These are phyloP conservation scores for Noccaea caerulescens DNA, from an alignment of 345 rosid genomes.

Conservation along the genomic window DNA sequence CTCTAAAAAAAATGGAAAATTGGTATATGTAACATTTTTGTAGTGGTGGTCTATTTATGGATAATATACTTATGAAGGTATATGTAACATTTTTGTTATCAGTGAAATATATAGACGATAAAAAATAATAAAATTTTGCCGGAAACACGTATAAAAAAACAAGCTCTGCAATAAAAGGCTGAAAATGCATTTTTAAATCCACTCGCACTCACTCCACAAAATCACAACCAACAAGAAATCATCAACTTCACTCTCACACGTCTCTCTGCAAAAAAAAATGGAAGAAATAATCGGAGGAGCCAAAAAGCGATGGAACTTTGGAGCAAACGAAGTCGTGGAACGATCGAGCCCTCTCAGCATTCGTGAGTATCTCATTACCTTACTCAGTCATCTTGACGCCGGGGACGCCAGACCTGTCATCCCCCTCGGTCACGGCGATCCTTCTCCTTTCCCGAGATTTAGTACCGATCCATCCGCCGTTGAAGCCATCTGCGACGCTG, in stretches of 20 bases:
- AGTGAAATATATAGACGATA: too few species aligned
- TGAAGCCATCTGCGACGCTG: conserved; percentile 36
- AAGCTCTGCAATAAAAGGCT: too few species aligned
- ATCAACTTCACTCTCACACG: not conserved
- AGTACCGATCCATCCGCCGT: conserved; percentile 36
- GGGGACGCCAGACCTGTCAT: conserved; percentile 11
- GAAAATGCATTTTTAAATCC: too few species aligned
- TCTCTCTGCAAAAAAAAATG: conserved; percentile 11
- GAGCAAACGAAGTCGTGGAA: conserved; percentile 15
- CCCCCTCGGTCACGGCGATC: conserved; percentile 41
- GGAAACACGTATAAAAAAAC: too few species aligned
- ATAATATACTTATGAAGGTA: too few species aligned
- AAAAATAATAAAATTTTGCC: too few species aligned
- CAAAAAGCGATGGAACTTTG: conserved; percentile 38
- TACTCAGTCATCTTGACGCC: not conserved
- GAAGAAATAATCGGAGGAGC: not conserved
- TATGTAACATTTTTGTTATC: too few species aligned
- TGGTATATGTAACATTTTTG: too few species aligned
- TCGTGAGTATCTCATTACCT: conserved; percentile 13
- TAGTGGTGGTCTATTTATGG: too few species aligned
- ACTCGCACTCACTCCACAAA: not conserved
- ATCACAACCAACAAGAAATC: not conserved
- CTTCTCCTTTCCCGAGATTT: conserved; percentile 41
- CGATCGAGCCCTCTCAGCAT: not conserved
- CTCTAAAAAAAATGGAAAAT: too few species aligned